phyloP scores from a whole-genome alignment of 148 eudicot genomes.

The Chenopodium suecicum region DNA sequence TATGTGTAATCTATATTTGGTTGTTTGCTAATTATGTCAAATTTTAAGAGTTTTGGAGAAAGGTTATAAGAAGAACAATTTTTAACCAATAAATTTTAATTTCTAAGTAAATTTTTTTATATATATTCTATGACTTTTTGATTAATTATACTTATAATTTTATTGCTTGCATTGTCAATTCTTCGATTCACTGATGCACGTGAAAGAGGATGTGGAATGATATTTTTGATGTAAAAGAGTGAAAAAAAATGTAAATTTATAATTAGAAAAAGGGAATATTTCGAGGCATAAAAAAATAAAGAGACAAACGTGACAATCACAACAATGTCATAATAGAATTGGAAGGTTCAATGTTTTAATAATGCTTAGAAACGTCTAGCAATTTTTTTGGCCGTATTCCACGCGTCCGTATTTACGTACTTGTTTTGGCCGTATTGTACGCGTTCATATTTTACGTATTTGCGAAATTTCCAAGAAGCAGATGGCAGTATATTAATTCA shows the following conservation, averaged over 20 bases:
- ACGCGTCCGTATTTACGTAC: neutral
- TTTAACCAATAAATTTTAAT: neutral
- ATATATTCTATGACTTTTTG: too few species aligned
- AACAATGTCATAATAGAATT: neutral
- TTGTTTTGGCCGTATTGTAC: neutral
- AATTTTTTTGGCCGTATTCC: neutral
- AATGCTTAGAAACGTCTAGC: neutral
- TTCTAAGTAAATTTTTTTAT: too few species aligned
- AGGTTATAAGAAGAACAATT: conserved; percentile 24
- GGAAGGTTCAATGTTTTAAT: neutral
- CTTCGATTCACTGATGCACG: too few species aligned
- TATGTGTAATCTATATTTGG: neutral
- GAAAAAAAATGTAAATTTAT: too few species aligned
- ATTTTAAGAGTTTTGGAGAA: neutral
- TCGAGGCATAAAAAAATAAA: neutral
- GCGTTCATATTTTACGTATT: neutral
- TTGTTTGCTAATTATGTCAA: neutral
- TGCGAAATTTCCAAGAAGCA: neutral
- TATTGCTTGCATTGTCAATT: too few species aligned
- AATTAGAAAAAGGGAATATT: too few species aligned
- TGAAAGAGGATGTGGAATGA: too few species aligned
- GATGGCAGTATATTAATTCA: neutral
- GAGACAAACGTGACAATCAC: neutral
- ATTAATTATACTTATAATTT: too few species aligned
- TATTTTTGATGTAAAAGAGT: too few species aligned